Base-by-base conservation (phyloP, 345 rosid genomes). In the Ceriops tagal region DNA sequence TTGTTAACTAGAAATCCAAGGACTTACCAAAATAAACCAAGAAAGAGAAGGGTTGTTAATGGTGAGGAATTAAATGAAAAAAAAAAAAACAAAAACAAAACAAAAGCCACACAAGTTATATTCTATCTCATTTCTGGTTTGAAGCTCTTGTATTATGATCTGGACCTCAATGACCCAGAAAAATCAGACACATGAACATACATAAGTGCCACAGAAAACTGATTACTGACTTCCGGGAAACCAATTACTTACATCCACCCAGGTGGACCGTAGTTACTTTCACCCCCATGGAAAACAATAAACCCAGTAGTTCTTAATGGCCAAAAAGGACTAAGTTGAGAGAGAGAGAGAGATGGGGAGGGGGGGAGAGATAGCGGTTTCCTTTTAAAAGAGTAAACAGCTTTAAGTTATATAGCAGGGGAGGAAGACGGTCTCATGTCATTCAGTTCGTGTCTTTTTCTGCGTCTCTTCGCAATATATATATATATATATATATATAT, bases 161-260 rank as follows among this genome's bases (percentile, higher is more conserved):
- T 53, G 69, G 20, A 63, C 49, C 65, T 68, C 64, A 27, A 59
- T 21, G 55, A 39, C 65, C 72, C 43, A 15, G 58, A 61, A 64
- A 72, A 57, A 51, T n/a, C 27, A 75, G 58, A 61, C 63, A 65
- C 21, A 22, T 21, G 68, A 71, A 51, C 69, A 77, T 60, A 72
- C 76, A 61, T 11, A 19, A 51, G 24, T 31, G 51, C 34, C 30
- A n/a, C 18, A 26, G 24, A 19, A 28, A 66, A n/a, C 52, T 46
- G 53, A 22, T 60, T 61, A 26, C 47, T 21, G 13, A 11, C 26
- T 56, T 24, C 59, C 59, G 1, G 16, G 24, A 56, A 56, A 5
- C n/a, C 26, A 24, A 16, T 43, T 43, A 43, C 15, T 39, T 39
- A 5, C 46, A 1, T 47, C 37, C 10, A 19, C 19, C 11, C 1